Evolutionary conservation across 1,139 yeast genomes (phyloP), one percentile per base, ranked within the genome.

Genomic region (Blastobotrys arbuscula): DNA sequence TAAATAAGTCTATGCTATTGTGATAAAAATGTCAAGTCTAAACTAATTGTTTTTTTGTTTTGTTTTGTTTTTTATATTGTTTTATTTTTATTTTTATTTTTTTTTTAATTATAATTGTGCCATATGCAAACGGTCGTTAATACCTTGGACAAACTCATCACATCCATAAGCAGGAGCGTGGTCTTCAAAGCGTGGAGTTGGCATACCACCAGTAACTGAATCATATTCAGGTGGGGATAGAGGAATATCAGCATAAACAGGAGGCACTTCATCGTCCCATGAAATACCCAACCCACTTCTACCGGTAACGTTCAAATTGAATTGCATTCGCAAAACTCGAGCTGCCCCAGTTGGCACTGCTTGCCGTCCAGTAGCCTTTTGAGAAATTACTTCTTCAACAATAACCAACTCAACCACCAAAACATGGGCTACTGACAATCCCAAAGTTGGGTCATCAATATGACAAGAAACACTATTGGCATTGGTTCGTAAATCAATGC

Each of bases 191-290:
- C 57, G 52, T 8, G 68, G 68, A 39, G 60, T 50, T 21, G 48
- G 34, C 7, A 19, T 35, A 28, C 31, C 31, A 28, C 31, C 31
- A 2, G 62, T 59, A 6, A 61, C 62, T 16, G 53, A 58, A 40
- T 67, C 74, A 64, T 87, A 87, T 7, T 81, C 81, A 1, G 98
- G 98, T 0, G 98, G 97, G 41, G 94, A 80, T 42, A 86, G 72
- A 0, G 94, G 79, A 18, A 90, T 90, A 59, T 88, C 92, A 47
- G 80, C 88, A 61, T 94, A 92, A 20, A 88, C 86, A 1, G 99
- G 99, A 0, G 99, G 99, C 18, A 92, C 97, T 66, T 92, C 98
- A 63, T 90, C 97, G 67, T 92, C 97, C 98, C 98, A 92, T 0
- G 97, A 86, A 33, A 92, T 87, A 3, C 99, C 98, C 43, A 92